Conservation (phyloP, 352 stramenopile species). For the Pythium coloratum region DNA sequence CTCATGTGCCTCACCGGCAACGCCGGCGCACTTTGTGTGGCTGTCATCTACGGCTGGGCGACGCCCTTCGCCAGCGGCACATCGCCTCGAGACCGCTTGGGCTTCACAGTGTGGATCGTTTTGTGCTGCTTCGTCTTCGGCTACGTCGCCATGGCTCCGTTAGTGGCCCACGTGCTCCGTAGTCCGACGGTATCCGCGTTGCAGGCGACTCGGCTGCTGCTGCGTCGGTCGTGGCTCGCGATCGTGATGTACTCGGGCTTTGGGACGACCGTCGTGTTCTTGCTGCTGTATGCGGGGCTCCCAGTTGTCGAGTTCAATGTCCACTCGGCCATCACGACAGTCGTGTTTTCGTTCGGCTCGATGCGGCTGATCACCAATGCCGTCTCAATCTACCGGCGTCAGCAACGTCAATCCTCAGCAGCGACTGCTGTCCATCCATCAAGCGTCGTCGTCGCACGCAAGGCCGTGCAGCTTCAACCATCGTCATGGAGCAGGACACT, state of each 20-base stretch:
- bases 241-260: background rate
- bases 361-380: background rate
- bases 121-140: background rate
- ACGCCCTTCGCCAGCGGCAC: constrained; percentile 9
- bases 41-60: constrained; percentile 3
- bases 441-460: background rate
- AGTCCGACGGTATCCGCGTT: background rate
- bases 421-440: background rate
- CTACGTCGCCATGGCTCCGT: background rate
- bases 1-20: background rate
- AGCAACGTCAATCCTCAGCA: background rate
- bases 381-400: background rate
- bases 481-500: background rate
- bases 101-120: constrained; percentile 5
- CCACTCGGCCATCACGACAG: constrained; percentile 9
- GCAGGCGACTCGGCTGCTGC: background rate
- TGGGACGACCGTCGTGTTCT: background rate
- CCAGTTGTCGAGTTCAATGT: constrained; percentile 9
- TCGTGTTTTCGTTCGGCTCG: background rate
- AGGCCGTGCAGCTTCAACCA: background rate
- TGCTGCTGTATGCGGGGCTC: background rate
- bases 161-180: background rate
- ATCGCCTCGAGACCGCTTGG: background rate
- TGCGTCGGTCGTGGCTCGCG: background rate
- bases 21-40: background rate